Percentiles rank a stretch among this genome's conserved stretches.
Conservation (phyloP, 345 rosid species). For the Viola odorata region DNA sequence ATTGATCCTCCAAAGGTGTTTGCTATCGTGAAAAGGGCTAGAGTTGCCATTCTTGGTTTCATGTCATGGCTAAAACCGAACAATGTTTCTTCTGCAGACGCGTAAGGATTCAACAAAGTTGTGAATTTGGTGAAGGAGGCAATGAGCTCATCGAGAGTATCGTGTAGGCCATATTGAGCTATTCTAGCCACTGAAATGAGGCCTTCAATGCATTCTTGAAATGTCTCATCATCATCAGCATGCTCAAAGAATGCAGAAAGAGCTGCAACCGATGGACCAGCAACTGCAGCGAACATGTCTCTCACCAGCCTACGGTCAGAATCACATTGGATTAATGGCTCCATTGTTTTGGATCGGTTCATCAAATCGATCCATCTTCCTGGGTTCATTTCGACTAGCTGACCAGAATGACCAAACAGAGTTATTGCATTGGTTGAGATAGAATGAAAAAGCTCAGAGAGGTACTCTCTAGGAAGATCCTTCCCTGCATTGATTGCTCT, state of each 20-base stretch:
- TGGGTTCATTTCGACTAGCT: slow-evolving; percentile 58
- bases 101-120: slow-evolving; percentile 74
- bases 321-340: slow-evolving; percentile 45
- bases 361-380: slow-evolving; percentile 75
- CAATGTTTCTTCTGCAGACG: slow-evolving; percentile 79
- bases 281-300: slow-evolving; percentile 82
- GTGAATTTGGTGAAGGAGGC: slow-evolving; percentile 85
- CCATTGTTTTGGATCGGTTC: slow-evolving; percentile 42
- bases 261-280: slow-evolving; percentile 84
- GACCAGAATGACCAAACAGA: slow-evolving; percentile 42
- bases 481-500: slow-evolving; percentile 76
- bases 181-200: slow-evolving; percentile 78
- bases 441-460: slow-evolving; percentile 74
- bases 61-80: slow-evolving; percentile 74
- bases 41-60: slow-evolving; percentile 89
- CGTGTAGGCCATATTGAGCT: slow-evolving; percentile 72
- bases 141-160: slow-evolving; percentile 79
- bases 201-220: slow-evolving; percentile 85
- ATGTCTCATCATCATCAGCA: slow-evolving; percentile 79
- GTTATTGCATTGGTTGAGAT: slow-evolving; percentile 56
- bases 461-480: slow-evolving; percentile 89
- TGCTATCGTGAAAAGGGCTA: slow-evolving; percentile 78
- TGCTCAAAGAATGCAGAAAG: slow-evolving; percentile 83
- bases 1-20: slow-evolving; percentile 73
- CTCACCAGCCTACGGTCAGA: slow-evolving; percentile 69